A percentile compares a stretch with the other conserved stretches of the same genome.
phyloP scores from a whole-genome alignment of 1,284 basidiomycete species.

The Trametes pubescens region DNA sequence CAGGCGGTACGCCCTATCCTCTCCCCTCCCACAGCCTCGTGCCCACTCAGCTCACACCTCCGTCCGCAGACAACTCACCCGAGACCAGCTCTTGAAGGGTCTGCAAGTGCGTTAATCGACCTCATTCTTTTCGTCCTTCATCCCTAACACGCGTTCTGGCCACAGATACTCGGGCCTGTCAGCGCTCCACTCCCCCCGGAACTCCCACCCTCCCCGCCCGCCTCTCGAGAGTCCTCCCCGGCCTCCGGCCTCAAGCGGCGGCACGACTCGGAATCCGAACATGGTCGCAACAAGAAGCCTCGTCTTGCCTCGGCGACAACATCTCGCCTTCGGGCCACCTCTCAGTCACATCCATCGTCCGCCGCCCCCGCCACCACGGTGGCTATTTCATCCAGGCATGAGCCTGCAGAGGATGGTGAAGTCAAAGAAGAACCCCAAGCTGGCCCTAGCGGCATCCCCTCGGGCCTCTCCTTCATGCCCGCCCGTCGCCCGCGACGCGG shows the following conservation, averaged over 20 bases:
- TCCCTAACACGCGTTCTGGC: conserved; percentile 30
- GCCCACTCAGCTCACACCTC: conserved; percentile 34
- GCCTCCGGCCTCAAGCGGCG: conserved; percentile 67
- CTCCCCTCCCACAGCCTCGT: conserved; percentile 36
- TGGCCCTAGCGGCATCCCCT: conserved; percentile 36
- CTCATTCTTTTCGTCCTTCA: conserved; percentile 16
- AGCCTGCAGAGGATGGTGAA: conserved; percentile 48
- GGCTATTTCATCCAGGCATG: conserved; percentile 36
- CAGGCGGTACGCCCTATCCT: conserved; percentile 47
- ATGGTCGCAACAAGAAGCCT: conserved; percentile 63
- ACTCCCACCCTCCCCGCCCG: conserved; percentile 72
- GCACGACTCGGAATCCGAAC: conserved; percentile 49
- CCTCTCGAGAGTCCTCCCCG: conserved; percentile 69
- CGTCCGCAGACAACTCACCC: conserved; percentile 59
- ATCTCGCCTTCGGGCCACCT: conserved; percentile 42
- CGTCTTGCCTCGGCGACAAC: conserved; percentile 53
- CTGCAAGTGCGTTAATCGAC: conserved; percentile 56
- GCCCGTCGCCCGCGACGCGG: conserved; percentile 71
- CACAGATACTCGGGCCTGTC: conserved; percentile 66
- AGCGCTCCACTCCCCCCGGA: conserved; percentile 64
- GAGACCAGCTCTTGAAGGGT: conserved; percentile 66
- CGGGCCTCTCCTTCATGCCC: conserved; percentile 52
- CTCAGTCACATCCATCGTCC: conserved; percentile 39
- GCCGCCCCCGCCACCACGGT: conserved; percentile 34
- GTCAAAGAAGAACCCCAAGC: conserved; percentile 45